Conservation (phyloP, 805 yeast species). For the Pichia eremophila region DNA sequence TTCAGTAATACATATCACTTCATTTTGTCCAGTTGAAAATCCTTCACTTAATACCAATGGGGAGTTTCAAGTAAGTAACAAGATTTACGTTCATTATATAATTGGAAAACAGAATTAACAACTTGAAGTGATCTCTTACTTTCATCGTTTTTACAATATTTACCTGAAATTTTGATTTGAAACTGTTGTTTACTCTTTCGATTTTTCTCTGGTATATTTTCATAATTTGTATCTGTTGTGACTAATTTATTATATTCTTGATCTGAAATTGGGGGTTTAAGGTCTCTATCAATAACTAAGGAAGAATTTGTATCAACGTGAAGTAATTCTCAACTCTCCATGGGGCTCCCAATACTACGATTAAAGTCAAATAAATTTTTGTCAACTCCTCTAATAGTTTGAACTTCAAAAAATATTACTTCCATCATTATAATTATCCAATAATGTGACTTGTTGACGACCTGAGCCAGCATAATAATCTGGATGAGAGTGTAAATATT, state of each 20-base stretch:
- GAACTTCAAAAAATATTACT: slow-evolving; percentile 74
- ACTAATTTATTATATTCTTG: slow-evolving; percentile 87
- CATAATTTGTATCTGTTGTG: slow-evolving; percentile 23
- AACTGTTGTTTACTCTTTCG: slow-evolving; percentile 50
- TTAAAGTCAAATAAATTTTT: slow-evolving; percentile 29
- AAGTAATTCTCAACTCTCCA: slow-evolving; percentile 53
- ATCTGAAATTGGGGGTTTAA: slow-evolving; percentile 79
- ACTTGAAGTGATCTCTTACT: slow-evolving; percentile 37
- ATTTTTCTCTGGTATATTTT: not conserved
- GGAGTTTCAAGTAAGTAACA: slow-evolving; percentile 75
- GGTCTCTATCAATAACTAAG: slow-evolving; percentile 53
- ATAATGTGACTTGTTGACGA: slow-evolving; percentile 74
- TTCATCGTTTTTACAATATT: slow-evolving; percentile 25
- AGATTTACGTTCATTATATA: slow-evolving; percentile 54
- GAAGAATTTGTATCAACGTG: slow-evolving; percentile 63
- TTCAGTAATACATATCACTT: slow-evolving; percentile 73
- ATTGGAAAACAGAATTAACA: slow-evolving; percentile 59
- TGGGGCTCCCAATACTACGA: slow-evolving; percentile 34
- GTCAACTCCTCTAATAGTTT: slow-evolving; percentile 29
- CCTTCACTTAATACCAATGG: slow-evolving; percentile 52
- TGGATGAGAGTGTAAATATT: slow-evolving; percentile 73
- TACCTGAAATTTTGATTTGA: slow-evolving; percentile 43
- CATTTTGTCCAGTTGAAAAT: slow-evolving; percentile 74
- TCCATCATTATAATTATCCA: slow-evolving; percentile 46
- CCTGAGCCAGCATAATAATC: slow-evolving; percentile 41